Evolutionary conservation across 83 land plant species (phyloP).

Genomic region (Thuja plicata): DNA sequence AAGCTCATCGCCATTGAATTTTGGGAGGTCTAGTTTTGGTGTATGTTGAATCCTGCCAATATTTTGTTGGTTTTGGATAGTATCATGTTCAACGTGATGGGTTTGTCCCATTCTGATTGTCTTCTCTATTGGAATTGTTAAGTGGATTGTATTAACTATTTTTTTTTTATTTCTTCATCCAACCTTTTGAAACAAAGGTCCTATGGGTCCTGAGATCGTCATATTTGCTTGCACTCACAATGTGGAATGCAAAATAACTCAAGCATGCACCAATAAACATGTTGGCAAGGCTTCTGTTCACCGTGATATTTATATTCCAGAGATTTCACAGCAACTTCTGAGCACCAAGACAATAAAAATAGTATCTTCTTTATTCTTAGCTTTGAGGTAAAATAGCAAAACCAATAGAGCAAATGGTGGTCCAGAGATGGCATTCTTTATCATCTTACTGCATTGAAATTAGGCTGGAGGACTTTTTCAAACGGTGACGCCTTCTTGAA

Average conservation of each 20-base stretch:
- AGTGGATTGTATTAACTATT: too few species aligned
- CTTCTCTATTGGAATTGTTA: too few species aligned
- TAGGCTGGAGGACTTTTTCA: constrained; percentile 83
- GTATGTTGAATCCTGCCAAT: too few species aligned
- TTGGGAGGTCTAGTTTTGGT: too few species aligned
- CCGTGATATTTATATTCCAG: background rate
- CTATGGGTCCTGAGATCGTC: too few species aligned
- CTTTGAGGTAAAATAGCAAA: background rate
- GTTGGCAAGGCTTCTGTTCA: background rate
- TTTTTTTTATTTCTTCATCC: too few species aligned
- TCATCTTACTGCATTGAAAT: constrained; percentile 84
- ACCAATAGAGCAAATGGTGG: background rate
- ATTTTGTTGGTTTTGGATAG: too few species aligned
- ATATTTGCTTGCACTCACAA: constrained; percentile 5
- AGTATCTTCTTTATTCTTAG: background rate
- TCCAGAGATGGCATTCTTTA: background rate
- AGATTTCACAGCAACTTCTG: background rate
- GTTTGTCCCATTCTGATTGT: too few species aligned
- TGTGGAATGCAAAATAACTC: background rate
- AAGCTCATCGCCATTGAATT: too few species aligned
- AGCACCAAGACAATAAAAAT: background rate
- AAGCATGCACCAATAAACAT: background rate
- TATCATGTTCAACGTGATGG: too few species aligned
- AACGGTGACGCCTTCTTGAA: constrained; percentile 99
- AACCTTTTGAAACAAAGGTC: too few species aligned